A percentile compares a stretch with the other conserved stretches of the same genome.
Conservation (phyloP, 164 flowering plant genomes). For the Stephania japonica region DNA sequence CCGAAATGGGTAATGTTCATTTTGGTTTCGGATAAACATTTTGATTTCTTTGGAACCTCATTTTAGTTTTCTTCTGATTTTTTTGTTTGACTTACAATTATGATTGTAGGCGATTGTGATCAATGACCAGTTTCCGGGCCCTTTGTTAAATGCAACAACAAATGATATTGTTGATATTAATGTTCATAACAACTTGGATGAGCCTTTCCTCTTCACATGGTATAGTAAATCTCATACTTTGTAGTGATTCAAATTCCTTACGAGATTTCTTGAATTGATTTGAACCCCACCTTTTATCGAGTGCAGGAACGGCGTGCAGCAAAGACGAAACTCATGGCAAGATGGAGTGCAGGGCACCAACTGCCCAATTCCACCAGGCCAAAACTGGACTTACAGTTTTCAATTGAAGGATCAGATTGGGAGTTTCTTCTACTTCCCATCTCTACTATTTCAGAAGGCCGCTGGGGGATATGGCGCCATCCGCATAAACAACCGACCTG, state of each 20-base stretch:
- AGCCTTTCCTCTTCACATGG: slow-evolving; percentile 35
- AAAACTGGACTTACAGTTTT: slow-evolving; percentile 49
- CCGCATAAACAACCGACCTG: slow-evolving; percentile 23
- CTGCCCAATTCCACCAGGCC: slow-evolving; percentile 61
- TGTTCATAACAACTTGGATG: slow-evolving; percentile 26
- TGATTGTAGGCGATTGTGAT: slow-evolving; percentile 27
- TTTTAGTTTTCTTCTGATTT: background rate
- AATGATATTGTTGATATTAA: slow-evolving; percentile 25
- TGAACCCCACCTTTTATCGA: background rate
- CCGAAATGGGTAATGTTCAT: slow-evolving; percentile 14
- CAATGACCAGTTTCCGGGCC: slow-evolving; percentile 37
- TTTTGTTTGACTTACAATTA: background rate
- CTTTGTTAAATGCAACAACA: slow-evolving; percentile 22
- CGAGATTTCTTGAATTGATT: background rate
- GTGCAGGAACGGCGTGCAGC: slow-evolving; percentile 53
- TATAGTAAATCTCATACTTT: background rate
- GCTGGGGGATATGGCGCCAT: slow-evolving; percentile 62
- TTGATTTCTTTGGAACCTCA: background rate
- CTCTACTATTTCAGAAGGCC: slow-evolving; percentile 38
- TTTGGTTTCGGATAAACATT: too few relatives aligned
- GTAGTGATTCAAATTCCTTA: background rate
- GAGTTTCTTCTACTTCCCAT: slow-evolving; percentile 53
- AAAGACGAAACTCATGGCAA: slow-evolving; percentile 63
- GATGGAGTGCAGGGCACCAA: slow-evolving; percentile 55
- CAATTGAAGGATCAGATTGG: slow-evolving; percentile 74